Conservation (phyloP, 129 eudicot species). For the Tagetes patula region DNA sequence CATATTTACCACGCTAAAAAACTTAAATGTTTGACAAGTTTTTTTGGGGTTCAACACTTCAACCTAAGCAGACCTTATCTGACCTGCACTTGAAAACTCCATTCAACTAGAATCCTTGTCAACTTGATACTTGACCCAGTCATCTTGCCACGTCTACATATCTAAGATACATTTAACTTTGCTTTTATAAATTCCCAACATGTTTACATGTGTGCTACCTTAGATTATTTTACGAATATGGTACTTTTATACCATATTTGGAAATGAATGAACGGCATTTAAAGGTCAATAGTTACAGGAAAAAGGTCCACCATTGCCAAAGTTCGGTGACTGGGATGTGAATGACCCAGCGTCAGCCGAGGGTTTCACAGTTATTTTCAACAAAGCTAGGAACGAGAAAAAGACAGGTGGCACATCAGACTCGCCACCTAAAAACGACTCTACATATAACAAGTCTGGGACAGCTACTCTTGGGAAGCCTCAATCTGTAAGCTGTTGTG, state of each 20-base stretch:
- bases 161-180: not conserved
- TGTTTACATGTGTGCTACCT: conserved; percentile 18
- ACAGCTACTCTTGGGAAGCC: conserved; percentile 63
- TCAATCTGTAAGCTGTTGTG: conserved; percentile 61
- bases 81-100: not conserved
- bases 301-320: conserved; percentile 78
- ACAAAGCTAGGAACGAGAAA: conserved; percentile 81
- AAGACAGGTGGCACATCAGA: conserved; percentile 71
- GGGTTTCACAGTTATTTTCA: conserved; percentile 81
- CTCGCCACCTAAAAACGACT: conserved; percentile 58
- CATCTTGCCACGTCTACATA: not conserved
- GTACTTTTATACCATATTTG: not conserved
- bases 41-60: not conserved
- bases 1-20: not conserved
- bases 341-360: conserved; percentile 88
- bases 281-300: conserved; percentile 43
- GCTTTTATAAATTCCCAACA: not conserved
- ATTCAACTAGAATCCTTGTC: not conserved
- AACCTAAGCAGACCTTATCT: not conserved
- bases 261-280: not conserved
- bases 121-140: not conserved
- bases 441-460: conserved; percentile 48
- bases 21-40: not conserved
- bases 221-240: not conserved
- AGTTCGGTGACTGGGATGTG: conserved; percentile 94